These are phyloP conservation scores for Chlamydomonas sp. DNA, from an alignment of 139 green algal genomes.

Conservation along the genomic window DNA sequence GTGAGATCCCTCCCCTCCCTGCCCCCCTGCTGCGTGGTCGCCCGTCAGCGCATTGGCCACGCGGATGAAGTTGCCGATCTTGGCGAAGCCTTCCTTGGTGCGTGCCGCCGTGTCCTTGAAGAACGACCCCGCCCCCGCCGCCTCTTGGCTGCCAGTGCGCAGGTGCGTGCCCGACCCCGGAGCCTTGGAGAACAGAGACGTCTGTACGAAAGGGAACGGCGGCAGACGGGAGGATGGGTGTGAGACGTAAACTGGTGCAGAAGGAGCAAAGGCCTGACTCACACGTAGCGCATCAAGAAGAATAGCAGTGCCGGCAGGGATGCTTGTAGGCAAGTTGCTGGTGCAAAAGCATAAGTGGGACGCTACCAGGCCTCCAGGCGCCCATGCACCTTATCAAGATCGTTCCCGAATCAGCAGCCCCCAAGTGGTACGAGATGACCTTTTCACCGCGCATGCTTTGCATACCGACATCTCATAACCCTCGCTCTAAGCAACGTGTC, in stretches of 20 bases:
- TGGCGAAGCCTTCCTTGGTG: conserved; percentile 36
- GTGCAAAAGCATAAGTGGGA: too few relatives aligned
- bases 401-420: too few relatives aligned
- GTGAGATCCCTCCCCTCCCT: neutral
- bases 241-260: neutral
- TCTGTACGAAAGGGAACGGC: neutral
- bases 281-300: too few relatives aligned
- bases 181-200: conserved; percentile 3
- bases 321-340: too few relatives aligned
- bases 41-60: neutral
- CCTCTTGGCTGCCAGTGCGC: neutral
- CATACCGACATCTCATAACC: too few relatives aligned
- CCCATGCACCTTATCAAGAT: too few relatives aligned
- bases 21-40: neutral
- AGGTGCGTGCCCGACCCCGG: neutral
- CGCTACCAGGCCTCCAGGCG: too few relatives aligned
- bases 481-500: too few relatives aligned
- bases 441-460: too few relatives aligned
- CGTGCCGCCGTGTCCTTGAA: conserved; percentile 33
- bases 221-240: neutral
- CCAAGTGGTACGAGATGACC: too few relatives aligned
- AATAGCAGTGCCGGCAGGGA: too few relatives aligned
- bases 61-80: conserved; percentile 9
- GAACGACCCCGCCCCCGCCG: neutral
- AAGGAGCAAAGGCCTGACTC: neutral